These are phyloP conservation scores for Starmera amethionina DNA, from an alignment of 805 yeast genomes.

Conservation along the genomic window DNA sequence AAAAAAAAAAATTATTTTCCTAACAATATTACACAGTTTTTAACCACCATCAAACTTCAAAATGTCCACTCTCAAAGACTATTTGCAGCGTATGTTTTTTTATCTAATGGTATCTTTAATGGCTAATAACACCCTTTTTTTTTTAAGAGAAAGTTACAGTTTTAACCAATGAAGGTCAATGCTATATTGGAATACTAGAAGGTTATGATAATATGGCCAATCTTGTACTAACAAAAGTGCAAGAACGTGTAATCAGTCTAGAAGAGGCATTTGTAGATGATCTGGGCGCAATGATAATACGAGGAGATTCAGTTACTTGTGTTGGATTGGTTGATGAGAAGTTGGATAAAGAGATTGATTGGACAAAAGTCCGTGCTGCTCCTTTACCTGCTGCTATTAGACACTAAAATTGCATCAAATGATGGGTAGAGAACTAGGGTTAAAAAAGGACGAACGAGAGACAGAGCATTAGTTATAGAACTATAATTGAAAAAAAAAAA, in stretches of 20 bases:
- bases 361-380: conserved; percentile 17
- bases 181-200: conserved; percentile 35
- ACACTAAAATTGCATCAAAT: no score
- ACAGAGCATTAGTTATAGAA: no score
- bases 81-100: conserved; percentile 12
- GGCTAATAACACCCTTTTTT: conserved; percentile 10
- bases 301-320: conserved; percentile 52
- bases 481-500: no score
- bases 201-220: conserved; percentile 64
- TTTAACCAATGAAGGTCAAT: conserved; percentile 47
- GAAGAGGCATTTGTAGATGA: conserved; percentile 16
- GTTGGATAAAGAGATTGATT: conserved; percentile 28
- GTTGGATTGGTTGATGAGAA: conserved; percentile 43
- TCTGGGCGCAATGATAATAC: conserved; percentile 40
- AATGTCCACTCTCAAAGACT: conserved; percentile 16
- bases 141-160: conserved; percentile 39
- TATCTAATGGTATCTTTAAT: background rate
- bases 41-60: background rate
- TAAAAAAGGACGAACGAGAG: no score
- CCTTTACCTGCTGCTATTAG: background rate
- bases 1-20: no score
- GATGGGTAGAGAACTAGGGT: no score
- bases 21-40: no score
- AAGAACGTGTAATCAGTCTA: conserved; percentile 40
- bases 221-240: conserved; percentile 39